A percentile compares a stretch with the other conserved stretches of the same genome.
Conservation (phyloP, 1,139 yeast genomes). For the Saccharomyces hybrid region DNA sequence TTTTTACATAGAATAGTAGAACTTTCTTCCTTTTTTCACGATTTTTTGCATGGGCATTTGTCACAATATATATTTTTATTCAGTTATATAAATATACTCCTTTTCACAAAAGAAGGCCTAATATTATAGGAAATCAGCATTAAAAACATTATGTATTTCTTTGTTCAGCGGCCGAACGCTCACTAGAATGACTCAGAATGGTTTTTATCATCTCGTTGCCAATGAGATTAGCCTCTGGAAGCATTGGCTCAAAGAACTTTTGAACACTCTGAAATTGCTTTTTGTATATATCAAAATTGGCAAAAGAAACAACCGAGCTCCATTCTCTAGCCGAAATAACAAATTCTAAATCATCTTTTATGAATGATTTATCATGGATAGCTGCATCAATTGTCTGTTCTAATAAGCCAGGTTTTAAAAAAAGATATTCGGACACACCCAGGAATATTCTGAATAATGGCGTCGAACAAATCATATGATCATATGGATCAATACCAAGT, state of each 20-base stretch:
- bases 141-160: background rate
- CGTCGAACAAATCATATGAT: constrained; percentile 94
- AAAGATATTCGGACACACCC: constrained; percentile 89
- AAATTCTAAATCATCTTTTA: constrained; percentile 82
- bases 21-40: background rate
- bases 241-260: constrained; percentile 73
- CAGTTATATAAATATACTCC: background rate
- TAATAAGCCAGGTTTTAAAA: constrained; percentile 72
- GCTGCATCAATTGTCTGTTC: constrained; percentile 77
- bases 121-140: background rate
- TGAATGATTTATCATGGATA: constrained; percentile 54
- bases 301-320: constrained; percentile 75
- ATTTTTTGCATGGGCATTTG: constrained; percentile 5
- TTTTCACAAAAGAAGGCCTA: background rate
- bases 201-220: constrained; percentile 97
- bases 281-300: constrained; percentile 67
- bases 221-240: constrained; percentile 76
- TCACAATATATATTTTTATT: constrained; percentile 1
- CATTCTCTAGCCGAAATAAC: constrained; percentile 76
- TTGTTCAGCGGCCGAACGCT: background rate
- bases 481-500: constrained; percentile 82
- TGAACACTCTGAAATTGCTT: constrained; percentile 73
- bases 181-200: constrained; percentile 40
- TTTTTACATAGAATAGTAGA: background rate
- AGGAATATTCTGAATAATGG: constrained; percentile 86